phyloP scores from a whole-genome alignment of 108 stramenopile genomes.

The Skeletonema potamos region DNA sequence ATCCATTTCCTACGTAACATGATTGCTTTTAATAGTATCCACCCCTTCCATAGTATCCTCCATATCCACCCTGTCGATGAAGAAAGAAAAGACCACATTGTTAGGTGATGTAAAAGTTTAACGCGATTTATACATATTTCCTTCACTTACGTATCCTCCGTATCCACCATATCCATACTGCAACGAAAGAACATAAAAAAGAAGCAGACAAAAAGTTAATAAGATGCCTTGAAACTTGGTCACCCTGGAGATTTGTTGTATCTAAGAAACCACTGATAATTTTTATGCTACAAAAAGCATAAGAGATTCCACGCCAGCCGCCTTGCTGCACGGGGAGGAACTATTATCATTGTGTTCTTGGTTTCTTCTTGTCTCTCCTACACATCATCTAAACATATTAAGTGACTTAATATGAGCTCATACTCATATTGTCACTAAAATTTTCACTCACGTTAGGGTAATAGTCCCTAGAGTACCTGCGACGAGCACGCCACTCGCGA shows the following conservation, averaged over 20 bases:
- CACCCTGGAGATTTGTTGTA: not conserved
- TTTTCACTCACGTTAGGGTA: slow-evolving; percentile 13
- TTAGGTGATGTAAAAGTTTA: not conserved
- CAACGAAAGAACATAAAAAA: slow-evolving; percentile 1
- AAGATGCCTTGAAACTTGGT: not conserved
- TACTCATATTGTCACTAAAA: not conserved
- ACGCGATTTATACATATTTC: no score
- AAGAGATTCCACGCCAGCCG: not conserved
- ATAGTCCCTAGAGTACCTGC: slow-evolving; percentile 43
- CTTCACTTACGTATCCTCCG: slow-evolving; percentile 20
- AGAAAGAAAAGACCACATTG: not conserved
- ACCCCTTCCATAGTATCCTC: not conserved
- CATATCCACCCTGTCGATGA: not conserved
- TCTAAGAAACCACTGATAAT: not conserved
- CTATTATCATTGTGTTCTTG: not conserved
- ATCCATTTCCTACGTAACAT: not conserved
- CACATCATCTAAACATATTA: not conserved
- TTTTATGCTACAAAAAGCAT: not conserved
- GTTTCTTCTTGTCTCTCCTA: no score
- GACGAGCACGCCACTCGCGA: slow-evolving; percentile 30
- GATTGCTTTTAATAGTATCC: not conserved
- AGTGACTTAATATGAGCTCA: no score
- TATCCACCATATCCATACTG: slow-evolving; percentile 27
- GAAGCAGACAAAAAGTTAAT: slow-evolving; percentile 5
- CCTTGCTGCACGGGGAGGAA: not conserved